Conservation (phyloP, 208 protist genomes). For the Trichomonas gallinae region DNA sequence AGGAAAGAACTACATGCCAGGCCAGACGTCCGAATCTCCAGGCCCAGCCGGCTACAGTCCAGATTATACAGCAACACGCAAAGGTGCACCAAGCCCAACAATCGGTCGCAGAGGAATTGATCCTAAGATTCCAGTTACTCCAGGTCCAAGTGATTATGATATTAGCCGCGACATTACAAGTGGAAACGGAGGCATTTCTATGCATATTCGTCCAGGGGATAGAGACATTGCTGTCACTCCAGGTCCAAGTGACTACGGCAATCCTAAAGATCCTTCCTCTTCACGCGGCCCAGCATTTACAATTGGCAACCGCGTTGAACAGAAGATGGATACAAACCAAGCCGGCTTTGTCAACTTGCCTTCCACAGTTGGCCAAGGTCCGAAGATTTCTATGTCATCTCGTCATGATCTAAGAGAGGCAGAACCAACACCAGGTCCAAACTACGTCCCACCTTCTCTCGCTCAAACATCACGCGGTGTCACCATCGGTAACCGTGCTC, state of each 20-base stretch:
- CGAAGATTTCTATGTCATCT: neutral
- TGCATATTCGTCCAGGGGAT: neutral
- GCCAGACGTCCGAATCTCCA: neutral
- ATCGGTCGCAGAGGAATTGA: neutral
- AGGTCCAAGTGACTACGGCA: neutral
- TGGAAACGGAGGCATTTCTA: no score
- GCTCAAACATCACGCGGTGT: no score
- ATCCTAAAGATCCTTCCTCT: neutral
- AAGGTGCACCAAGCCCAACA: neutral
- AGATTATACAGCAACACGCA: neutral
- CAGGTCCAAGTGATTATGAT: neutral
- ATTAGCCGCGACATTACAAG: neutral
- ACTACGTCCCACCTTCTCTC: neutral
- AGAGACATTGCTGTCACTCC: neutral
- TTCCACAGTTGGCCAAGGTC: neutral
- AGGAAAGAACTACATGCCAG: neutral
- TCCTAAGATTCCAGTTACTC: neutral
- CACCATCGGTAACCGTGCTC: neutral
- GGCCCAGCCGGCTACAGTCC: neutral
- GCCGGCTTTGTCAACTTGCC: neutral
- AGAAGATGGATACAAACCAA: neutral
- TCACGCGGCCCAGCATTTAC: neutral
- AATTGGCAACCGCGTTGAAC: neutral
- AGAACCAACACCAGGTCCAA: neutral
- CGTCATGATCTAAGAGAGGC: neutral